A percentile compares a stretch with the other conserved stretches of the same genome.
phyloP scores from a whole-genome alignment of 805 yeast species.

The Yarrowia osloensis region DNA sequence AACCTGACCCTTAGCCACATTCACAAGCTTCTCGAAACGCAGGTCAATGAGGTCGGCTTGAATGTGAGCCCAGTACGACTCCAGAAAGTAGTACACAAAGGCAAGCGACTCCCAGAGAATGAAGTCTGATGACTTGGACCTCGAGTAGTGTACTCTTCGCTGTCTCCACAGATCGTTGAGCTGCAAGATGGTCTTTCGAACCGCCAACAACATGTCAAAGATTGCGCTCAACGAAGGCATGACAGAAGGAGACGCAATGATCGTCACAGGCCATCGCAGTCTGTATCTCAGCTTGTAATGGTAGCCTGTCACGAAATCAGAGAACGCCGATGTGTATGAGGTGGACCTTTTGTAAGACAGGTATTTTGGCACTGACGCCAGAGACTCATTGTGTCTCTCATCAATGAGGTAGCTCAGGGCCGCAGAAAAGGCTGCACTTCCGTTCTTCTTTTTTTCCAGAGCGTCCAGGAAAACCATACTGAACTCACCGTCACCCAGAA shows the following conservation, averaged over 20 bases:
- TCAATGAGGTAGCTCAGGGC: constrained; percentile 12
- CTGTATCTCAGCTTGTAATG: constrained; percentile 31
- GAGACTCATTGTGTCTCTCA: not conserved
- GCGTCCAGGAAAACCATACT: constrained; percentile 15
- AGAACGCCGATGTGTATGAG: constrained; percentile 29
- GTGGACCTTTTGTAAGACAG: constrained; percentile 3
- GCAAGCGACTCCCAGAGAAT: constrained; percentile 25
- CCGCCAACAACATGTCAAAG: constrained; percentile 29
- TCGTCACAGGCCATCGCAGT: constrained; percentile 37
- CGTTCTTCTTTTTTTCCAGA: not conserved
- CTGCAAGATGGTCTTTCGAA: not conserved
- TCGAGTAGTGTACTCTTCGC: not conserved
- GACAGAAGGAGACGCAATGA: constrained; percentile 32
- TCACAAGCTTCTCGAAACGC: constrained; percentile 29
- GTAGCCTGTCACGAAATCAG: constrained; percentile 34
- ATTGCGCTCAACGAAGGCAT: constrained; percentile 31
- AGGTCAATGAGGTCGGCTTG: constrained; percentile 32
- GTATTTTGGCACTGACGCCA: not conserved
- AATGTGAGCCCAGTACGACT: constrained; percentile 34
- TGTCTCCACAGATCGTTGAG: constrained; percentile 31
- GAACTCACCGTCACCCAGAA: constrained; percentile 20
- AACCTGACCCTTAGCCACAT: constrained; percentile 10
- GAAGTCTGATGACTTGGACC: not conserved
- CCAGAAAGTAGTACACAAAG: constrained; percentile 32
- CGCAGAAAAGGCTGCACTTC: not conserved